Conservation (phyloP, 208 protist species). For the Vickermania spadyakhi region DNA sequence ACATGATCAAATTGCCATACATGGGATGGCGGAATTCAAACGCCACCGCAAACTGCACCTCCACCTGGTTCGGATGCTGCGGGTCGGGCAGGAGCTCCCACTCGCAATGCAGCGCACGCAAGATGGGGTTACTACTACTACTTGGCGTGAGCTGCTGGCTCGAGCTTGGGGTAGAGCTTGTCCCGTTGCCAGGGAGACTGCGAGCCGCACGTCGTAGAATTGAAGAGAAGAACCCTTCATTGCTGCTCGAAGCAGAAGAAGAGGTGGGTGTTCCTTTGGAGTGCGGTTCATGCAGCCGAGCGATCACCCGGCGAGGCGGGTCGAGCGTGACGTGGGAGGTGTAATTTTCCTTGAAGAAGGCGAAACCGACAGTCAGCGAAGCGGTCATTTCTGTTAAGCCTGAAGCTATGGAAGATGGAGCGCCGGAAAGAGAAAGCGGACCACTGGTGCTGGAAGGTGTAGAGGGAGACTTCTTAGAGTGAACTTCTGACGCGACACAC, state of each 20-base stretch:
- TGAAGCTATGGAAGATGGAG: constrained; percentile 6
- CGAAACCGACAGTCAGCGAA: constrained; percentile 63
- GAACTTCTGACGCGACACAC: constrained; percentile 56
- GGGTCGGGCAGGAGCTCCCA: constrained; percentile 55
- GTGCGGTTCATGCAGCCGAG: constrained; percentile 36
- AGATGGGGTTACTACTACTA: constrained; percentile 7
- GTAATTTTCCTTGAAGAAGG: constrained; percentile 71
- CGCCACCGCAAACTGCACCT: constrained; percentile 60
- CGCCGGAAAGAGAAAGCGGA: neutral
- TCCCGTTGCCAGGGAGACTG: neutral
- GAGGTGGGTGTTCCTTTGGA: neutral
- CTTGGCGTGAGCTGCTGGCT: neutral
- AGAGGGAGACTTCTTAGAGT: constrained; percentile 21
- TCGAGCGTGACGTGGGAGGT: constrained; percentile 53
- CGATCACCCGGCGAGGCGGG: constrained; percentile 35
- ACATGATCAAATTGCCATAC: constrained; percentile 65
- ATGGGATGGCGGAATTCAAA: constrained; percentile 77
- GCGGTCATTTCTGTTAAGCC: constrained; percentile 52
- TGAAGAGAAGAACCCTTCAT: neutral
- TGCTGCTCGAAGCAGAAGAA: neutral
- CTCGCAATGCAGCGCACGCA: constrained; percentile 51
- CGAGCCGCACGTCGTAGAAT: neutral
- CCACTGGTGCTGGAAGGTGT: neutral
- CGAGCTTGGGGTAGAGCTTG: neutral
- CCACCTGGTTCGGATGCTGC: constrained; percentile 30